phyloP scores from a whole-genome alignment of 768 basidiomycete genomes.

The Lentinus brumalis region DNA sequence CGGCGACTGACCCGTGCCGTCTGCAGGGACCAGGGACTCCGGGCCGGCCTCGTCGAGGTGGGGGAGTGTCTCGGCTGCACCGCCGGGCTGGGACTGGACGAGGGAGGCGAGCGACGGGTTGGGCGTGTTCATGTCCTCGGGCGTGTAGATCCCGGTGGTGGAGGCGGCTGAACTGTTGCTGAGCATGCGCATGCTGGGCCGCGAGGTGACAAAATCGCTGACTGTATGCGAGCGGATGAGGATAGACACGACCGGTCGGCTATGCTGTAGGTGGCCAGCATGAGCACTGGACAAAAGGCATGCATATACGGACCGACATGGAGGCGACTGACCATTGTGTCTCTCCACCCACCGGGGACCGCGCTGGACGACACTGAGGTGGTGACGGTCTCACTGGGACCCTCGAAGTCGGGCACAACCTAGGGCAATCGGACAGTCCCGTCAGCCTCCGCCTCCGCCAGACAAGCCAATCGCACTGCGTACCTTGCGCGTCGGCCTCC shows the following conservation, averaged over 20 bases:
- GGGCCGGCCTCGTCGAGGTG: not conserved
- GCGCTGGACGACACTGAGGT: not conserved
- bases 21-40: not conserved
- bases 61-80: not conserved
- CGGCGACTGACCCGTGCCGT: not conserved
- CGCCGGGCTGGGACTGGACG: not conserved
- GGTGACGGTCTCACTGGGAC: too few species aligned
- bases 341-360: not conserved
- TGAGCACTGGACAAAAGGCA: not conserved
- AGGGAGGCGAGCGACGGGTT: not conserved
- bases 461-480: not conserved
- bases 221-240: not conserved
- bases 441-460: not conserved
- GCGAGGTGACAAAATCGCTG: not conserved
- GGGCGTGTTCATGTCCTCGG: not conserved
- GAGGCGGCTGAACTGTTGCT: not conserved
- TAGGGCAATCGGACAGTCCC: not conserved
- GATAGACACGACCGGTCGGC: not conserved
- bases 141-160: constrained; percentile 1
- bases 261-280: not conserved
- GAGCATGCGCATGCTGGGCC: not conserved
- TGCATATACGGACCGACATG: not conserved
- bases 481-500: constrained; percentile 6
- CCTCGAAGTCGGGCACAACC: not conserved
- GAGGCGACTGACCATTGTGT: not conserved